Evolutionary conservation across 2,329 filamentous ascomycete species (phyloP), one percentile per base, ranked within the genome.

Genomic region (Cladosporium halotolerans): DNA sequence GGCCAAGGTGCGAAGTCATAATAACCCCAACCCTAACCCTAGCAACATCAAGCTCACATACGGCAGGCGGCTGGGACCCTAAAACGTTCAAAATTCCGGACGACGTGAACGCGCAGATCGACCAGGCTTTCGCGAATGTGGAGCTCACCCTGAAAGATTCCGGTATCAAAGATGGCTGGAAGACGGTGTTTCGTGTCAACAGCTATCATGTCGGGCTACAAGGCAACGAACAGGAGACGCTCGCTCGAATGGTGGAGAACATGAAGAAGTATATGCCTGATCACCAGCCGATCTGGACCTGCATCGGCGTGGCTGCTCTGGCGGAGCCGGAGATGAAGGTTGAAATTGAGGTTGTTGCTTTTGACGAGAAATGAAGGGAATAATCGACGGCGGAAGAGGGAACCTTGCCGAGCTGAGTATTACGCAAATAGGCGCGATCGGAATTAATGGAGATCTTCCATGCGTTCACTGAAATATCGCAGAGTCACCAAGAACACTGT

Each of bases 211-310:
- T 62, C 2, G 47, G 43, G 5, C 28, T 51, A 9, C 40, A 51
- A 2, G 48, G 48, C 4, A 14, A 44, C 9, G 54, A 56, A 3
- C 52, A 57, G n/a, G 57, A 55, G 11, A 50, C 66, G 0, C 50
- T 74, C 11, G 68, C 58, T 0, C 67, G 66, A 4, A 76, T 81
- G 70, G 68, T 75, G 3, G 55, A 71, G 38, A 75, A 78, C 44
- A 72, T 82, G 42, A 67, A 67, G 53, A 74, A 74, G 57, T 80
- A 73, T 65, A 75, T 78, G 68, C 79, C 79, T 0, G 61, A 75
- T 38, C 78, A 82, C 59, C 61, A 73, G 55, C 79, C 79, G 0
- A 67, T 79, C 1, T 80, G 76, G 76, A 83, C 79, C 0, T 71
- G 67, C 54, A 67, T 83, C 10, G 79, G 76, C 0, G 79, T 83